Conservation (phyloP, 768 basidiomycete species). For the Leccinum barrowsii region DNA sequence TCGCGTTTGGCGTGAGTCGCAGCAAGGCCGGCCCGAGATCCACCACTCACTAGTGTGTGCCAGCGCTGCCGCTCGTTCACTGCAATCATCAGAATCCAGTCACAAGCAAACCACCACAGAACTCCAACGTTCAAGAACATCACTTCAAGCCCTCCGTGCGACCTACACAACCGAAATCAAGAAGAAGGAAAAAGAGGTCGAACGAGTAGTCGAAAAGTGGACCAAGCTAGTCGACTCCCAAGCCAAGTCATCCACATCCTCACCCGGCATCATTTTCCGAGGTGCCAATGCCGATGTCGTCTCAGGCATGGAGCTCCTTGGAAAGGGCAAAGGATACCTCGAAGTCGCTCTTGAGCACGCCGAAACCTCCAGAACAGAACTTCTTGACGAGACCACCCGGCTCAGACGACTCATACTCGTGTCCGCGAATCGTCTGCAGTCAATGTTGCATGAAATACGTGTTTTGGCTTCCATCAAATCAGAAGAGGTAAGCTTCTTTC, state of each 20-base stretch:
- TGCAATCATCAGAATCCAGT: conserved; percentile 57
- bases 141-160: conserved; percentile 65
- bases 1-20: conserved; percentile 63
- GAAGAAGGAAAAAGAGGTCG: conserved; percentile 78
- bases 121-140: conserved; percentile 66
- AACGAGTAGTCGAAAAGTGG: conserved; percentile 74
- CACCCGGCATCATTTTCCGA: conserved; percentile 49
- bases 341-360: conserved; percentile 73
- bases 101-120: conserved; percentile 71
- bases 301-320: conserved; percentile 42
- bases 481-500: conserved; percentile 44
- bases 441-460: conserved; percentile 47
- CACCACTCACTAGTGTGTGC: conserved; percentile 5
- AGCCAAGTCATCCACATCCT: conserved; percentile 46
- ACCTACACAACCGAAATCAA: conserved; percentile 70
- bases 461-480: conserved; percentile 36
- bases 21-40: not conserved
- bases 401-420: conserved; percentile 59
- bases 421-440: conserved; percentile 63
- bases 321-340: conserved; percentile 51
- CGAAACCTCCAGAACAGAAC: conserved; percentile 57
- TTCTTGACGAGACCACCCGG: conserved; percentile 61
- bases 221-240: conserved; percentile 67
- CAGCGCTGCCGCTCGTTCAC: conserved; percentile 50
- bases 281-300: conserved; percentile 50